A percentile compares a stretch with the other conserved stretches of the same genome.
These are phyloP conservation scores for Podospora pseudopauciseta DNA, from an alignment of 495 filamentous ascomycete genomes.

Conservation along the genomic window DNA sequence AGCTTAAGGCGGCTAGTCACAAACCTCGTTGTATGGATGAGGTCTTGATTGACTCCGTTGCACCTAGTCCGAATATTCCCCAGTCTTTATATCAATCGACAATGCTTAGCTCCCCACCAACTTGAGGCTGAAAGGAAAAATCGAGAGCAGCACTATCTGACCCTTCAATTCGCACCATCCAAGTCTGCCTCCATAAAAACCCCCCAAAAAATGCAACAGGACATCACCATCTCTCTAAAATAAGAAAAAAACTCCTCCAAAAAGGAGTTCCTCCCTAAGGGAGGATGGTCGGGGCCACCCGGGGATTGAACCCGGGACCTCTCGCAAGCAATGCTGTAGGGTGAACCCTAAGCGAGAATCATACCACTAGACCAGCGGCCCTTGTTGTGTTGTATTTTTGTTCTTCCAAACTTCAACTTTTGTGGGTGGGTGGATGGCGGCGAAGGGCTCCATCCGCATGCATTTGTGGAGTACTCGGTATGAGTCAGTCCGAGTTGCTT, in stretches of 20 bases:
- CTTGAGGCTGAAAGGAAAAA: too few relatives aligned
- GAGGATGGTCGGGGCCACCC: background rate
- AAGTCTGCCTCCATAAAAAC: too few relatives aligned
- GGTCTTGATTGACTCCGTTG: too few relatives aligned
- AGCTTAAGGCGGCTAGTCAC: too few relatives aligned
- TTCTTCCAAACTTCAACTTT: background rate
- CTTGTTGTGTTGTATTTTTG: background rate
- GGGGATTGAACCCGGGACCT: conserved; percentile 8
- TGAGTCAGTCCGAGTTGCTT: background rate
- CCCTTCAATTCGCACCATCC: too few relatives aligned
- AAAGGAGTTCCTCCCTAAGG: background rate
- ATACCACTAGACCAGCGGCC: conserved; percentile 6
- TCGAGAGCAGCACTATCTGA: too few relatives aligned
- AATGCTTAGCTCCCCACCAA: too few relatives aligned
- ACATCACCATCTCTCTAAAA: too few relatives aligned
- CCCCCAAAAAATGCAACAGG: too few relatives aligned
- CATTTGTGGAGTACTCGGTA: background rate
- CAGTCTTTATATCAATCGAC: too few relatives aligned
- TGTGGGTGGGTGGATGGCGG: background rate
- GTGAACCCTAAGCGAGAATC: conserved; percentile 5
- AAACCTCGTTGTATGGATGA: too few relatives aligned
- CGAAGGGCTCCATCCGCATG: background rate
- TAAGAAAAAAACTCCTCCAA: background rate
- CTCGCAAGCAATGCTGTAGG: background rate
- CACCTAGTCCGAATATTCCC: too few relatives aligned